These are phyloP conservation scores for Aspergillus fructus DNA, from an alignment of 2,329 filamentous ascomycete species.

Conservation along the genomic window DNA sequence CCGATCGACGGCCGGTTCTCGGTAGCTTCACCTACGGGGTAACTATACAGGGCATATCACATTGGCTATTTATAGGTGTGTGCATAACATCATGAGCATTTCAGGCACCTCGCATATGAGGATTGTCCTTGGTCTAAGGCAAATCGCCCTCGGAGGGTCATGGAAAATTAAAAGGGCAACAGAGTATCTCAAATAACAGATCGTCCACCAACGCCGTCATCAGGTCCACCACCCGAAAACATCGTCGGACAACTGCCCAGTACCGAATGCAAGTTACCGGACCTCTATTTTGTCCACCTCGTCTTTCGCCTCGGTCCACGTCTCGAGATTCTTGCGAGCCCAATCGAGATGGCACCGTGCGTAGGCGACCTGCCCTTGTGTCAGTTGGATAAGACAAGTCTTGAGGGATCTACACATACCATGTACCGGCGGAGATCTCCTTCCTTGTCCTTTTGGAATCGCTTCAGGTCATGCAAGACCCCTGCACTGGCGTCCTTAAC, in stretches of 20 bases:
- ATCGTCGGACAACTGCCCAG: neutral
- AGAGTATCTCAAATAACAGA: neutral
- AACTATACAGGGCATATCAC: neutral
- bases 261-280: slow-evolving; percentile 23
- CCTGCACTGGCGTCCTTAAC: slow-evolving; percentile 89
- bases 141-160: neutral
- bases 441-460: slow-evolving; percentile 95
- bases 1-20: neutral
- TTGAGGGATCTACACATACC: slow-evolving; percentile 58
- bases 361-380: slow-evolving; percentile 72
- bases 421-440: slow-evolving; percentile 91
- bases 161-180: neutral
- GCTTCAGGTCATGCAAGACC: slow-evolving; percentile 82
- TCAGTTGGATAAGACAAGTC: slow-evolving; percentile 8
- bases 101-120: neutral
- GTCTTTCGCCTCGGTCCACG: slow-evolving; percentile 85
- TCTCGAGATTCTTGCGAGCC: slow-evolving; percentile 86
- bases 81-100: neutral
- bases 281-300: slow-evolving; percentile 82
- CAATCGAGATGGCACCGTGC: slow-evolving; percentile 91
- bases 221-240: neutral
- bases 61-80: neutral
- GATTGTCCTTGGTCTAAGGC: neutral
- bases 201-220: slow-evolving; percentile 9
- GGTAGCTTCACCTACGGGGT: neutral